These are phyloP conservation scores for Corymbia citriodora DNA, from an alignment of 441 rosid species.

Conservation along the genomic window DNA sequence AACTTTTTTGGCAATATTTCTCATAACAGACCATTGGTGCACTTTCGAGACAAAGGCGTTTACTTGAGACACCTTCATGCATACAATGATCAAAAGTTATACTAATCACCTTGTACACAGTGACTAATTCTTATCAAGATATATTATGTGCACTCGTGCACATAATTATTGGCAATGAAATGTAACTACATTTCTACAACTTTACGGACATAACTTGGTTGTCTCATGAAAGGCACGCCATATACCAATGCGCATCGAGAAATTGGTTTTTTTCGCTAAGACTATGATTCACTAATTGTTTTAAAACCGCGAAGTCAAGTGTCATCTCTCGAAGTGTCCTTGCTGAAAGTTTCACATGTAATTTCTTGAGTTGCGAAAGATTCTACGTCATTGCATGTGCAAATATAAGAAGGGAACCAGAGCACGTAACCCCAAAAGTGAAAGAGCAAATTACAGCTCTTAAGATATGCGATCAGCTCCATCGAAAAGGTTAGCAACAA, in stretches of 20 bases:
- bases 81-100: neutral
- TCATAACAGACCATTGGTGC: neutral
- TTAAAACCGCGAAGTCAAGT: neutral
- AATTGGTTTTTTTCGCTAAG: too few relatives aligned
- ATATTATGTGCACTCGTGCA: neutral
- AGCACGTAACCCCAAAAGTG: neutral
- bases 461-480: neutral
- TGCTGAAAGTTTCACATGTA: neutral
- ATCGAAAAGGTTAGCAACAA: neutral
- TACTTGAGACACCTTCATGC: neutral
- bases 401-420: neutral
- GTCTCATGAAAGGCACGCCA: too few relatives aligned
- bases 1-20: too few relatives aligned
- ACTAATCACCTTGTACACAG: neutral
- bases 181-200: too few relatives aligned
- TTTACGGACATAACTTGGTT: too few relatives aligned
- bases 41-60: neutral
- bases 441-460: neutral
- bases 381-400: neutral
- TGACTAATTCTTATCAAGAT: neutral
- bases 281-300: neutral
- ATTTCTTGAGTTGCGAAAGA: neutral
- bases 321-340: neutral
- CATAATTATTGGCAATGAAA: too few relatives aligned
- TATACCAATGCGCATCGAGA: too few relatives aligned